These are phyloP conservation scores for Suillus plorans DNA, from an alignment of 768 basidiomycete species.

Conservation along the genomic window DNA sequence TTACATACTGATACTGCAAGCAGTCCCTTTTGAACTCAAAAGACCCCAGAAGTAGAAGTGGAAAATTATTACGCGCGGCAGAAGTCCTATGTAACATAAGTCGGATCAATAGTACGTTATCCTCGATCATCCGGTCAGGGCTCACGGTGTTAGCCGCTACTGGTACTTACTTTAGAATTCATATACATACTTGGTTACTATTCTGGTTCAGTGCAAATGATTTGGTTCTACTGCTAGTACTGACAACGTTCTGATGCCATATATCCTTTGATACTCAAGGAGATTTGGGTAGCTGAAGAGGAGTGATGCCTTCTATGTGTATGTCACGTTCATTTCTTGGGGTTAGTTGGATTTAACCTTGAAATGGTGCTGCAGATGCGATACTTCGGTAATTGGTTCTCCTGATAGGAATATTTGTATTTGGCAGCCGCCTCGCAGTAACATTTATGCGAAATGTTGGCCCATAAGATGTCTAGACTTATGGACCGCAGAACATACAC, in stretches of 20 bases:
- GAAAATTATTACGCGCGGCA: background rate
- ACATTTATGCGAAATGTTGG: background rate
- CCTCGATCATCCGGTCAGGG: background rate
- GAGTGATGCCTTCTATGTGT: no score
- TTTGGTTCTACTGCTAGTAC: no score
- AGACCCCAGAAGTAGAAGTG: background rate
- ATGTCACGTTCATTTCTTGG: background rate
- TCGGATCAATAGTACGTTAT: background rate
- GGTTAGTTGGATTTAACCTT: background rate
- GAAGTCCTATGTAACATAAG: background rate
- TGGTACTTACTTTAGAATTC: background rate
- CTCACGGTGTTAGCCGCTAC: background rate
- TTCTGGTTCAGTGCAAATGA: background rate
- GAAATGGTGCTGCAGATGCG: background rate
- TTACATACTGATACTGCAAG: background rate
- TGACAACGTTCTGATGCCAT: background rate
- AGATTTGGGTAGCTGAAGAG: background rate
- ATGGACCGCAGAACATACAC: background rate
- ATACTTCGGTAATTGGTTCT: background rate
- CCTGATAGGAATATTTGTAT: background rate
- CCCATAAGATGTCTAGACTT: background rate
- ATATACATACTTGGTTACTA: background rate
- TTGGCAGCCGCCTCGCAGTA: background rate
- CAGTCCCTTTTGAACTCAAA: background rate
- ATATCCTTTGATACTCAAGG: background rate